A percentile compares a stretch with the other conserved stretches of the same genome.
phyloP scores from a whole-genome alignment of 1,139 yeast species.

The Keqinozyma sinolaborantium region DNA sequence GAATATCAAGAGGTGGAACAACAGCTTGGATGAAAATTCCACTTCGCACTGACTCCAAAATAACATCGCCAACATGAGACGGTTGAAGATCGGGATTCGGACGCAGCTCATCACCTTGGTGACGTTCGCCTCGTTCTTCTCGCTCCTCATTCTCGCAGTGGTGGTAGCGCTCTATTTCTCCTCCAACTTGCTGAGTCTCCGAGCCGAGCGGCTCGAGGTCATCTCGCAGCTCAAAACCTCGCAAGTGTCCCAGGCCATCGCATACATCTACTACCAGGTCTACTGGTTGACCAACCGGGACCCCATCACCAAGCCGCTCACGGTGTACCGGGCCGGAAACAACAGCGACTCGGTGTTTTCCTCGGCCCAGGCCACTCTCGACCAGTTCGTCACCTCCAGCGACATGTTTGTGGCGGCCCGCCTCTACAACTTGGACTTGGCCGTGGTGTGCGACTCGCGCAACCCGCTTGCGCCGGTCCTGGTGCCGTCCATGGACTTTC shows the following conservation, averaged over 20 bases:
- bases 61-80: too few species aligned
- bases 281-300: conserved; percentile 66
- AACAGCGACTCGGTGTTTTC: conserved; percentile 37
- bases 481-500: conserved; percentile 25
- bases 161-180: conserved; percentile 82
- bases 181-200: conserved; percentile 52
- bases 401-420: conserved; percentile 64
- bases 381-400: conserved; percentile 61
- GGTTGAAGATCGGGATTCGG: conserved; percentile 51
- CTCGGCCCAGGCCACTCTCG: conserved; percentile 43
- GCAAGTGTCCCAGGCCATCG: conserved; percentile 68
- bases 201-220: conserved; percentile 70
- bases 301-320: conserved; percentile 55
- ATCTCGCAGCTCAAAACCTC: conserved; percentile 80
- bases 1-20: too few species aligned
- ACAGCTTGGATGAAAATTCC: neutral
- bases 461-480: conserved; percentile 30
- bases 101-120: conserved; percentile 82
- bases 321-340: conserved; percentile 71
- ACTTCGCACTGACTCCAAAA: neutral
- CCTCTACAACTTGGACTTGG: conserved; percentile 56
- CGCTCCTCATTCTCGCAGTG: conserved; percentile 71
- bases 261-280: conserved; percentile 64
- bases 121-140: conserved; percentile 69
- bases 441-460: conserved; percentile 30